phyloP scores from a whole-genome alignment of 2,329 filamentous ascomycete genomes.

The Penicillium sp. region DNA sequence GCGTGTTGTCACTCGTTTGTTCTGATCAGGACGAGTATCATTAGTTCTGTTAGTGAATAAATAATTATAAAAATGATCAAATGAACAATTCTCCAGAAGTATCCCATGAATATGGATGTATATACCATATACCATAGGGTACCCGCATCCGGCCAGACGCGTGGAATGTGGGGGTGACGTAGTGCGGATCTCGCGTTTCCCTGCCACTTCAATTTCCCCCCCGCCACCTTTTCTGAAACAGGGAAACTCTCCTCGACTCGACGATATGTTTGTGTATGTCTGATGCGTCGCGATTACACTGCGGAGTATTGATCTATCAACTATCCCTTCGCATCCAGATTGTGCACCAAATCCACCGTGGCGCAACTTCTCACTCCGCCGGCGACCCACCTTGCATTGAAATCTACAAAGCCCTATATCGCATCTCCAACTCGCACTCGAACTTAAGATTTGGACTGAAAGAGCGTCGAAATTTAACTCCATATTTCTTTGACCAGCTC shows the following conservation, averaged over 20 bases:
- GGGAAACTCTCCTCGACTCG: background rate
- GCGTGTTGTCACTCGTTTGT: slow-evolving; percentile 9
- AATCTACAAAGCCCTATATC: background rate
- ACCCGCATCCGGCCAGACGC: background rate
- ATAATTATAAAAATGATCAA: no score
- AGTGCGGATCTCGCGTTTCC: slow-evolving; percentile 16
- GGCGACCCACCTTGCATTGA: background rate
- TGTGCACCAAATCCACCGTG: background rate
- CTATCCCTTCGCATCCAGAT: background rate
- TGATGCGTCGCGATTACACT: background rate
- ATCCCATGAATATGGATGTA: no score
- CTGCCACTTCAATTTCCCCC: slow-evolving; percentile 18
- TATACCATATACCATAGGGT: no score
- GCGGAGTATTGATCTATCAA: no score
- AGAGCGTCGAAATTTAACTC: background rate
- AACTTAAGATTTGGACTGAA: background rate
- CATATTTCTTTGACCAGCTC: background rate
- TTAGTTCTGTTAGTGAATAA: slow-evolving; percentile 9
- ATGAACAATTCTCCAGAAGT: no score
- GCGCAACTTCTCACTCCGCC: background rate
- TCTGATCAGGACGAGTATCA: slow-evolving; percentile 10
- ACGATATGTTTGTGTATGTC: background rate
- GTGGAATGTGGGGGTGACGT: slow-evolving; percentile 28
- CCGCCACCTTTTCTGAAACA: background rate
- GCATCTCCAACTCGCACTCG: background rate